phyloP scores from a whole-genome alignment of 306 rosid species.

The Citrullus colocynthis region DNA sequence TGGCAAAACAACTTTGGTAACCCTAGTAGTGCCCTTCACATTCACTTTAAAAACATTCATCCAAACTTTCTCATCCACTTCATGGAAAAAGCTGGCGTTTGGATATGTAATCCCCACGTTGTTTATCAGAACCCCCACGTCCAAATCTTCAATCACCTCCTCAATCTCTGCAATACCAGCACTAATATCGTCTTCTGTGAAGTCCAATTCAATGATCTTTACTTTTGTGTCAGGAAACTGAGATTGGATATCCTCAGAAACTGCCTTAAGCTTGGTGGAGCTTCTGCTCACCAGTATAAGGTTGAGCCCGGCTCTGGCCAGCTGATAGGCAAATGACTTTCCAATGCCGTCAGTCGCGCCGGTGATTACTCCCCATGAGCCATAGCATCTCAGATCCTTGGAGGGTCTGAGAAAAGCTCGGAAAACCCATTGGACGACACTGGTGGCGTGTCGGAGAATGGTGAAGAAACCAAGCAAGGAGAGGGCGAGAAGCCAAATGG shows the following conservation, averaged over 20 bases:
- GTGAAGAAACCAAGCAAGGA: constrained; percentile 35
- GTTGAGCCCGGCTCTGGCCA: constrained; percentile 53
- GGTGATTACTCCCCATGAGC: constrained; percentile 69
- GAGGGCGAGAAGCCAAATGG: constrained; percentile 11
- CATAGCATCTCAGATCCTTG: constrained; percentile 47
- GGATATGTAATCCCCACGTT: constrained; percentile 67
- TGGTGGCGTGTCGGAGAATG: constrained; percentile 7
- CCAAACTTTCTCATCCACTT: constrained; percentile 52
- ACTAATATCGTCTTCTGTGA: constrained; percentile 19
- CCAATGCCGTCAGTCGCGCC: constrained; percentile 90
- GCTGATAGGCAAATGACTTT: constrained; percentile 49
- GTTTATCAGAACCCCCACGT: constrained; percentile 44
- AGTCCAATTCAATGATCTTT: constrained; percentile 30
- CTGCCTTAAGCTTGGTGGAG: constrained; percentile 32
- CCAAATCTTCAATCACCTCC: constrained; percentile 22
- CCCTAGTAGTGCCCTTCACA: constrained; percentile 39
- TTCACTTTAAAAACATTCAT: constrained; percentile 52
- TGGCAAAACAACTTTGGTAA: constrained; percentile 33
- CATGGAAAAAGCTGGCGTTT: constrained; percentile 38
- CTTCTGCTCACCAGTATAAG: constrained; percentile 49
- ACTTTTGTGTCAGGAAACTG: constrained; percentile 17
- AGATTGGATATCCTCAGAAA: constrained; percentile 24
- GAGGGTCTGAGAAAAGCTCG: constrained; percentile 35
- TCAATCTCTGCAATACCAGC: constrained; percentile 16
- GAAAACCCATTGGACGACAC: constrained; percentile 37